Conservation (phyloP, 192 early-diverging fungal genomes). For the Backusella westeae region DNA sequence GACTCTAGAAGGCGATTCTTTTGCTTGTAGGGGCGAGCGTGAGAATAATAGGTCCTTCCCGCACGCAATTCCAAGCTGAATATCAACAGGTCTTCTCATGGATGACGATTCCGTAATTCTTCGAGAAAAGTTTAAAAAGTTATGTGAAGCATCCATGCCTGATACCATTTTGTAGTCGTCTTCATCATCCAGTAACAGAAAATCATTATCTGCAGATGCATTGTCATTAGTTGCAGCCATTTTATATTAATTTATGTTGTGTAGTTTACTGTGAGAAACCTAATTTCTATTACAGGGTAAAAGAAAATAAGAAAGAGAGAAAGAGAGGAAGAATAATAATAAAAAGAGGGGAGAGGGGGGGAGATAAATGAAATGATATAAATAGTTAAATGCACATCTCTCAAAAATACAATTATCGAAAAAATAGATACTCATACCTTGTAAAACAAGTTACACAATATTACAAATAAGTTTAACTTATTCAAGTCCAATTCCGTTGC, state of each 20-base stretch:
- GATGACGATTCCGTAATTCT: background rate
- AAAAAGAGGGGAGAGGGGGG: background rate
- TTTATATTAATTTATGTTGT: background rate
- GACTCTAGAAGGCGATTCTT: background rate
- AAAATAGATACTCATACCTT: background rate
- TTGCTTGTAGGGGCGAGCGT: background rate
- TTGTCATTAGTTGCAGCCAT: background rate
- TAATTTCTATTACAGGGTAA: background rate
- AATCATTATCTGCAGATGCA: background rate
- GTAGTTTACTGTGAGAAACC: background rate
- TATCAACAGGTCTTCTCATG: constrained; percentile 16
- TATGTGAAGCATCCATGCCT: background rate
- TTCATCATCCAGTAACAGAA: background rate
- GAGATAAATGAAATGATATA: background rate
- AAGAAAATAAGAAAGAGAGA: background rate
- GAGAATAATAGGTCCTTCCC: background rate
- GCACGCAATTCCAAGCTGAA: constrained; percentile 17
- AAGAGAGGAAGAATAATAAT: background rate
- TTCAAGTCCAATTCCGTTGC: background rate
- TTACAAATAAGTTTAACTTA: background rate
- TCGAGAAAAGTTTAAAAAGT: constrained; percentile 10
- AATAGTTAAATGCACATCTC: constrained; percentile 1
- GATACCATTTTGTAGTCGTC: background rate
- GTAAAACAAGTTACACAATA: background rate
- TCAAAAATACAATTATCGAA: background rate